Conservation (phyloP, 768 basidiomycete species). For the Inosperma sp. region DNA sequence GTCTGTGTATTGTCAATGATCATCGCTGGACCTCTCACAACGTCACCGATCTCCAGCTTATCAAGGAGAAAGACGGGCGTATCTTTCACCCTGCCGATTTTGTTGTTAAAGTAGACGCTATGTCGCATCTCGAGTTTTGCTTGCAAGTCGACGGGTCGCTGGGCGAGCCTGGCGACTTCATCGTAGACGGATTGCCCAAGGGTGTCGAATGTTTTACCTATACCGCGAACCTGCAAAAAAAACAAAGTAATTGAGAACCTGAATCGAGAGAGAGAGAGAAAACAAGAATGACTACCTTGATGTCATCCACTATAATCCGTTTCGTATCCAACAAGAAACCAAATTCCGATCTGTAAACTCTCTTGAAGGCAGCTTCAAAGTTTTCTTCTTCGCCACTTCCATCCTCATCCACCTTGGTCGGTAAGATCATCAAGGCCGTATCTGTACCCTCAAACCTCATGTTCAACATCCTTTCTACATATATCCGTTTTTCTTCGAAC, state of each 20-base stretch:
- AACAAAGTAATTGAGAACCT: not conserved
- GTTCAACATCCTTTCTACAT: constrained; percentile 78
- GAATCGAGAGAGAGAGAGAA: not conserved
- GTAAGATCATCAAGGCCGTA: constrained; percentile 85
- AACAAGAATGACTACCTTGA: constrained; percentile 60
- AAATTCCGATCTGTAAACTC: constrained; percentile 80
- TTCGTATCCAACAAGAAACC: constrained; percentile 88
- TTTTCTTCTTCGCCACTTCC: constrained; percentile 60
- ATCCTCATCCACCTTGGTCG: constrained; percentile 41
- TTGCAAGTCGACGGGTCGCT: constrained; percentile 32
- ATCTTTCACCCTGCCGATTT: constrained; percentile 65
- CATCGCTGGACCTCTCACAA: constrained; percentile 82
- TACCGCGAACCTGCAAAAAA: constrained; percentile 65
- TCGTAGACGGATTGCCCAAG: constrained; percentile 75
- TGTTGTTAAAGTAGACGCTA: constrained; percentile 84
- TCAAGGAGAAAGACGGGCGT: constrained; percentile 79
- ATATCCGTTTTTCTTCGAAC: constrained; percentile 67
- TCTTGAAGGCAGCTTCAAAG: constrained; percentile 75
- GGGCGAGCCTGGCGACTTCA: constrained; percentile 57
- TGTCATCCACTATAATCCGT: constrained; percentile 81
- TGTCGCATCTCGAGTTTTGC: constrained; percentile 48
- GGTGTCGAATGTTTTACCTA: constrained; percentile 84
- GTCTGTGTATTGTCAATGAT: constrained; percentile 96
- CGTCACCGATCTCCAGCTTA: constrained; percentile 61
- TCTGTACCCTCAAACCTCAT: constrained; percentile 95